Evolutionary conservation across 2,329 filamentous ascomycete genomes (phyloP), one percentile per base, ranked within the genome.

Genomic region (Elsinoe ampelina): DNA sequence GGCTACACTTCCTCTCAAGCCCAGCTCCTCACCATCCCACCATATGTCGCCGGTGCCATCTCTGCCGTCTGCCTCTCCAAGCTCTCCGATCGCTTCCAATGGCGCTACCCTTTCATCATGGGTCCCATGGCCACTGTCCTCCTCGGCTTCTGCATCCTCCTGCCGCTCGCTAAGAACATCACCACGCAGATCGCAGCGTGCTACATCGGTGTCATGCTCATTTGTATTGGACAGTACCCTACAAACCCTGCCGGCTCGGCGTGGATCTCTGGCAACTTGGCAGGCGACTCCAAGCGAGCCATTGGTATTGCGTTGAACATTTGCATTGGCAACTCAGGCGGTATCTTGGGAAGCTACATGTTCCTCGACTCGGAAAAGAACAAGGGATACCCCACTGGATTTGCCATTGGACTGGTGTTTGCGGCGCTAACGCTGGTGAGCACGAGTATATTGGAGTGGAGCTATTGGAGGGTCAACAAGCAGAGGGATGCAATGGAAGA

Each of bases 31-130:
- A 66, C 63, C 19, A 63, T 66, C 5, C 66, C 66, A 8, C 62
- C 63, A 1, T 67, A 67, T 48, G 60, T 68, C 4, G 62, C 61
- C 32, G 69, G 64, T 20, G 68, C 65, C 8, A 63, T 70, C 54
- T 63, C 64, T 12, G 64, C 66, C 11, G 61, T 68, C 26, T 50
- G 64, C 2, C 63, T 62, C 47, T 66, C 64, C 11, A 60, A 60
- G 34, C 55, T 68, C 6, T 64, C 70, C 3, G 70, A 72, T 57
- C 58, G 63, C 3, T 63, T 66, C 57, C 61, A 75, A 1, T 75
- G 75, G 26, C 77, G 84, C 10, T 81, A 82, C 0, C 72, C 81
- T 0, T 86, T 86, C 63, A 80, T 87, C 62, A 57, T 63, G 15
- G 61, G 60, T 2, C 63, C 61, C 5, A 58, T 61, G 59, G 41